phyloP scores from a whole-genome alignment of 345 rosid genomes.

The Tarenaya hassleriana region DNA sequence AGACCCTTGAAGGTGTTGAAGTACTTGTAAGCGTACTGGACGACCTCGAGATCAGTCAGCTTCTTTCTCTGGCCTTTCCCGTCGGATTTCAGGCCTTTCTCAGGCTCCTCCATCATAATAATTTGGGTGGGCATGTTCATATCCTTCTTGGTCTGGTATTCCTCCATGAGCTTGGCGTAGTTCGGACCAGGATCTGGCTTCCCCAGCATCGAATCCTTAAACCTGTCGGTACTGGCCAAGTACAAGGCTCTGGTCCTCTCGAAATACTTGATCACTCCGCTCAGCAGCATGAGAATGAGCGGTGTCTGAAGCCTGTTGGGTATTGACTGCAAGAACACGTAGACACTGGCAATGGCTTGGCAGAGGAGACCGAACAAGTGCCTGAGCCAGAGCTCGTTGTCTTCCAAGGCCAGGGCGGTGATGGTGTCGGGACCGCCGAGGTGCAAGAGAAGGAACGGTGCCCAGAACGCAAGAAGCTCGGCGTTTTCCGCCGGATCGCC shows the following conservation, averaged over 20 bases:
- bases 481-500: neutral
- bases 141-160: slow-evolving; percentile 14
- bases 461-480: slow-evolving; percentile 28
- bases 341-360: slow-evolving; percentile 26
- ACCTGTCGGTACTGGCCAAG: slow-evolving; percentile 34
- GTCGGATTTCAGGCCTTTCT: slow-evolving; percentile 19
- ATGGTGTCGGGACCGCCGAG: slow-evolving; percentile 40
- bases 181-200: slow-evolving; percentile 26
- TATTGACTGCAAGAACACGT: slow-evolving; percentile 30
- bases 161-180: slow-evolving; percentile 30
- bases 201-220: slow-evolving; percentile 27
- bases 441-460: slow-evolving; percentile 36
- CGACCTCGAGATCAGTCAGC: slow-evolving; percentile 19
- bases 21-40: slow-evolving; percentile 28
- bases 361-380: slow-evolving; percentile 29
- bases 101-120: slow-evolving; percentile 17
- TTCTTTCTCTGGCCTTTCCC: slow-evolving; percentile 3
- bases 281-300: slow-evolving; percentile 24
- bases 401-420: slow-evolving; percentile 36
- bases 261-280: slow-evolving; percentile 37
- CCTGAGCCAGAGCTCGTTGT: slow-evolving; percentile 33
- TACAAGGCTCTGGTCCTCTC: slow-evolving; percentile 38
- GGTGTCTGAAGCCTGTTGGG: slow-evolving; percentile 20
- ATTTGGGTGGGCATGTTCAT: slow-evolving; percentile 21
- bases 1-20: slow-evolving; percentile 36